Evolutionary conservation across 2,329 filamentous ascomycete species (phyloP).

Genomic region (Penicillium sp.): DNA sequence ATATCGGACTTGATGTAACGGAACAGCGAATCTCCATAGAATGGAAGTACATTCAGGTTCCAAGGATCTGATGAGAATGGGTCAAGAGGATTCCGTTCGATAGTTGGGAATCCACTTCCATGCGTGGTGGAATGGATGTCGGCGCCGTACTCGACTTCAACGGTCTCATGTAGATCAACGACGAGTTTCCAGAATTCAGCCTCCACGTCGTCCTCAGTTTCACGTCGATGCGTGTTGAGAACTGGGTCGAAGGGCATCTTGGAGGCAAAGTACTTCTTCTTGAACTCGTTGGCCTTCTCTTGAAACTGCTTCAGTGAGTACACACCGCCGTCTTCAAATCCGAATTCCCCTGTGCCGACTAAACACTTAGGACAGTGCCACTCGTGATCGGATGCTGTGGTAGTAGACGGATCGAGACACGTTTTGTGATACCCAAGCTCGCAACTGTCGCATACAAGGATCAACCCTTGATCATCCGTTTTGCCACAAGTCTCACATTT

Average conservation of each 20-base stretch:
- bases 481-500: slow-evolving; percentile 86
- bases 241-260: slow-evolving; percentile 86
- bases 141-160: slow-evolving; percentile 96
- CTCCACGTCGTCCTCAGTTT: slow-evolving; percentile 94
- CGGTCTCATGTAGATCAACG: slow-evolving; percentile 87
- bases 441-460: slow-evolving; percentile 87
- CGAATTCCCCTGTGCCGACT: slow-evolving; percentile 93
- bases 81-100: slow-evolving; percentile 85
- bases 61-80: slow-evolving; percentile 86
- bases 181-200: slow-evolving; percentile 95
- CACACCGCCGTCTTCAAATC: slow-evolving; percentile 92
- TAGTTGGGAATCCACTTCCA: slow-evolving; percentile 92
- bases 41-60: slow-evolving; percentile 91
- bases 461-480: slow-evolving; percentile 65
- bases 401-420: slow-evolving; percentile 84
- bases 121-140: slow-evolving; percentile 98
- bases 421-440: slow-evolving; percentile 82
- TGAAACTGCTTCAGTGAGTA: slow-evolving; percentile 97
- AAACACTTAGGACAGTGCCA: slow-evolving; percentile 97
- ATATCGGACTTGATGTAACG: slow-evolving; percentile 97
- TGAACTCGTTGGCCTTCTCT: slow-evolving; percentile 92
- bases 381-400: slow-evolving; percentile 73
- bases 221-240: slow-evolving; percentile 72
- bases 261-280: slow-evolving; percentile 85
- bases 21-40: slow-evolving; percentile 89